A percentile compares a stretch with the other conserved stretches of the same genome.
Conservation (phyloP, 2,329 filamentous ascomycete species). For the Curvularia verruculosa region DNA sequence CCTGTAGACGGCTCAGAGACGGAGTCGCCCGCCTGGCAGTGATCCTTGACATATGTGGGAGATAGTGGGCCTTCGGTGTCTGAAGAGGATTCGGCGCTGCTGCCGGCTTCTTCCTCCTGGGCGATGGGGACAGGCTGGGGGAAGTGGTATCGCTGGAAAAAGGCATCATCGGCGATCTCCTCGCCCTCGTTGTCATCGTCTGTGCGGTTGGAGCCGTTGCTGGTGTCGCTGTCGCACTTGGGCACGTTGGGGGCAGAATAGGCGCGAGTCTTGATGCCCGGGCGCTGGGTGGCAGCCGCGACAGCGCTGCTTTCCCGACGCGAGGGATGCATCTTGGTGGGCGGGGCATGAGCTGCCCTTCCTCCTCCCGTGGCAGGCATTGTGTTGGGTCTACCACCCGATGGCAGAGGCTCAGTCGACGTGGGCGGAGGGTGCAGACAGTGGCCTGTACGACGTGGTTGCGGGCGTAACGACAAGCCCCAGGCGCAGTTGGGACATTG, state of each 20-base stretch:
- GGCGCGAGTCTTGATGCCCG: constrained; percentile 45
- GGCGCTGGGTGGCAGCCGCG: constrained; percentile 17
- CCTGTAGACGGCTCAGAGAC: constrained; percentile 29
- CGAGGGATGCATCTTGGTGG: constrained; percentile 30
- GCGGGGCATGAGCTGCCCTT: constrained; percentile 16
- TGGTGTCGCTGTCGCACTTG: constrained; percentile 30
- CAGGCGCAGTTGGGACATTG: constrained; percentile 29
- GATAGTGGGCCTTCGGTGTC: constrained; percentile 50
- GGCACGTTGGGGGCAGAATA: constrained; percentile 47
- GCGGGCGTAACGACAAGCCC: constrained; percentile 29
- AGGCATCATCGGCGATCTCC: constrained; percentile 48
- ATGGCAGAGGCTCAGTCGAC: constrained; percentile 9
- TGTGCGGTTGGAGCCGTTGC: constrained; percentile 45
- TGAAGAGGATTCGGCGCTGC: constrained; percentile 40
- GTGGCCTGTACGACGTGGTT: constrained; percentile 28
- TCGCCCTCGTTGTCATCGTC: constrained; percentile 64
- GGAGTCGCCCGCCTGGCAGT: constrained; percentile 28
- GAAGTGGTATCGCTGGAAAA: constrained; percentile 52
- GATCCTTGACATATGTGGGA: constrained; percentile 41
- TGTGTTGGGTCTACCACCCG: neutral
- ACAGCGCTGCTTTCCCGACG: constrained; percentile 26
- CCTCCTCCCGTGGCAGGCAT: constrained; percentile 29
- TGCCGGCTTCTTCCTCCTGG: constrained; percentile 24
- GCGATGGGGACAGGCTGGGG: constrained; percentile 28
- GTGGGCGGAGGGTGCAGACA: constrained; percentile 15